Evolutionary conservation across 2,329 filamentous ascomycete species (phyloP).

Genomic region (Aspergillus pseudoterreus): DNA sequence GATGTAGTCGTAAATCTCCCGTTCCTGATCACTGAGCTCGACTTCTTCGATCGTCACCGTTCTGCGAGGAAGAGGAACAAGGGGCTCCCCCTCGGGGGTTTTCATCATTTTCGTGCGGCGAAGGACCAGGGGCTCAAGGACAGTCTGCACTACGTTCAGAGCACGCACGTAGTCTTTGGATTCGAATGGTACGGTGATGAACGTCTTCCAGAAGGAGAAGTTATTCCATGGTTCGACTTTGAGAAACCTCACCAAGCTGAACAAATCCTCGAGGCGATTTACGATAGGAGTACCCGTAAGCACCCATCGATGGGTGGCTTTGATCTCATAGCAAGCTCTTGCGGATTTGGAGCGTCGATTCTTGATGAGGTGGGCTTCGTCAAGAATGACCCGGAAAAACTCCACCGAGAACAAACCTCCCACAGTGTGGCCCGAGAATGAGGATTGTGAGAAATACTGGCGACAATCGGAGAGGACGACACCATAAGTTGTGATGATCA

Average conservation of each 20-base stretch:
- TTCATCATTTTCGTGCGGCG: constrained; percentile 97
- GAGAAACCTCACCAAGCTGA: constrained; percentile 87
- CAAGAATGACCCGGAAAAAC: constrained; percentile 92
- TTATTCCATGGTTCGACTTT: constrained; percentile 97
- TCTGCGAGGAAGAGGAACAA: constrained; percentile 79
- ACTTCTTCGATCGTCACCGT: constrained; percentile 82
- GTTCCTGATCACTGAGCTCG: constrained; percentile 77
- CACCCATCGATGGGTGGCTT: constrained; percentile 83
- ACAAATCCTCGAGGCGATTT: constrained; percentile 90
- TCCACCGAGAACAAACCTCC: constrained; percentile 83
- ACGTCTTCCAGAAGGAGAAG: constrained; percentile 98
- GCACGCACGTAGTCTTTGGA: constrained; percentile 91
- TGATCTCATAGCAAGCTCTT: constrained; percentile 87
- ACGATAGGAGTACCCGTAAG: constrained; percentile 95
- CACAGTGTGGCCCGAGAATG: constrained; percentile 48
- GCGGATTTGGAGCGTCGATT: constrained; percentile 87
- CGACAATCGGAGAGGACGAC: constrained; percentile 85
- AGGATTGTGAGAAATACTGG: constrained; percentile 52
- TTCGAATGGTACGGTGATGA: constrained; percentile 96
- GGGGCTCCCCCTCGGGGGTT: constrained; percentile 74
- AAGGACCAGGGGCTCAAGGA: constrained; percentile 91
- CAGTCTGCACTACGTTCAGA: constrained; percentile 93
- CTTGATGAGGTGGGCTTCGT: constrained; percentile 95
- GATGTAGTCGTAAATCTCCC: constrained; percentile 90
- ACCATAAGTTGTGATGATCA: constrained; percentile 95